These are phyloP conservation scores for Calocera cornea DNA, from an alignment of 768 basidiomycete species.

Conservation along the genomic window DNA sequence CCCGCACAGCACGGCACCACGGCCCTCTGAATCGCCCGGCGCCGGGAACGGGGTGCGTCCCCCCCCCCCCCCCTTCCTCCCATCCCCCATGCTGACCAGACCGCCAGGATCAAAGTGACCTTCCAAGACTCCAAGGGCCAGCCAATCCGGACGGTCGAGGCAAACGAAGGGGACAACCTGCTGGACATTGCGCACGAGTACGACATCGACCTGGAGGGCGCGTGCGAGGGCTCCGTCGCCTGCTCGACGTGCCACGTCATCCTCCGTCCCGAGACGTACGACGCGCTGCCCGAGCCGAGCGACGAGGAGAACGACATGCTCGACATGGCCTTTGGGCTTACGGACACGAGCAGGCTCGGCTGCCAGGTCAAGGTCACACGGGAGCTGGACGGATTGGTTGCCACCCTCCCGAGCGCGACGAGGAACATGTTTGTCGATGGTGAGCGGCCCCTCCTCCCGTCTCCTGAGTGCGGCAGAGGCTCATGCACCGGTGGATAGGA, in stretches of 20 bases:
- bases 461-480: no score
- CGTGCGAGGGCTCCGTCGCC: conserved; percentile 91
- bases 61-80: not conserved
- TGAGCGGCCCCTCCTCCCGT: conserved; percentile 23
- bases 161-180: conserved; percentile 86
- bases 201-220: conserved; percentile 92
- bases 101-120: conserved; percentile 63
- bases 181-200: conserved; percentile 85
- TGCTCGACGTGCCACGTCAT: conserved; percentile 98
- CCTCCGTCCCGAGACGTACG: conserved; percentile 64
- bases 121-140: conserved; percentile 82
- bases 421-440: conserved; percentile 97
- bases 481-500: not conserved
- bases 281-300: conserved; percentile 78
- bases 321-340: conserved; percentile 93
- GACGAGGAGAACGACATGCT: conserved; percentile 99
- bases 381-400: conserved; percentile 72
- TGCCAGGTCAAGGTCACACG: conserved; percentile 52
- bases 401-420: conserved; percentile 79
- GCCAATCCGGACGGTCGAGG: conserved; percentile 77
- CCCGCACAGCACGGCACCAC: conserved; percentile 24
- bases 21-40: conserved; percentile 45
- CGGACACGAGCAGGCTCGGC: conserved; percentile 68
- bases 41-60: conserved; percentile 50
- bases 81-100: conserved; percentile 8